Evolutionary conservation across 345 rosid genomes (phyloP).

Genomic region (Brassica napus): DNA sequence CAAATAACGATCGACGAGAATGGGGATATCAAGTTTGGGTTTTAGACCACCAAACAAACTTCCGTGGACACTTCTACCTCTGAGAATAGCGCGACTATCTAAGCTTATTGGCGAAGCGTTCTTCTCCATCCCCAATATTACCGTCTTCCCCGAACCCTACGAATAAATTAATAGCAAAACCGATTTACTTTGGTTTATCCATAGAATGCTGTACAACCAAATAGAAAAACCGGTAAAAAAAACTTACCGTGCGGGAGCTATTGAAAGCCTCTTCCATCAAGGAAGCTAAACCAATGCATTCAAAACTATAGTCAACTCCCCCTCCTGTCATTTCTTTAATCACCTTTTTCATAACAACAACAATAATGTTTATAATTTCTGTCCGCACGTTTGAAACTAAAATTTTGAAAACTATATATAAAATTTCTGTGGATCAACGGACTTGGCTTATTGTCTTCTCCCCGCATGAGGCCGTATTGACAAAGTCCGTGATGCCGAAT

Average conservation of each 20-base stretch:
- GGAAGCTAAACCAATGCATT: slow-evolving; percentile 66
- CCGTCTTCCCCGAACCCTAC: slow-evolving; percentile 70
- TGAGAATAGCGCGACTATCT: slow-evolving; percentile 39
- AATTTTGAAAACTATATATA: neutral
- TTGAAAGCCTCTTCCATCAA: slow-evolving; percentile 52
- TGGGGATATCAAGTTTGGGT: slow-evolving; percentile 56
- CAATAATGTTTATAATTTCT: neutral
- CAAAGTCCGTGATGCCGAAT: slow-evolving; percentile 67
- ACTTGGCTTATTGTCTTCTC: slow-evolving; percentile 52
- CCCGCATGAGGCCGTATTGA: slow-evolving; percentile 52
- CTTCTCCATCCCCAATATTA: slow-evolving; percentile 57
- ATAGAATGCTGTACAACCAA: neutral
- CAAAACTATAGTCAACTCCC: slow-evolving; percentile 80
- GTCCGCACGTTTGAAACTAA: neutral
- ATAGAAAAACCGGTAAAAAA: neutral
- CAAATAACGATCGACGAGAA: slow-evolving; percentile 44
- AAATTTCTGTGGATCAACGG: neutral
- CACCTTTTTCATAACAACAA: slow-evolving; percentile 40
- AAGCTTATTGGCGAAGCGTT: slow-evolving; percentile 40
- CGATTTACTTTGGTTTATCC: neutral
- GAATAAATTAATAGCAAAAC: neutral
- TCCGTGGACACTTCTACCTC: slow-evolving; percentile 51
- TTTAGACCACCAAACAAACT: slow-evolving; percentile 57
- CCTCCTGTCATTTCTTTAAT: slow-evolving; percentile 59
- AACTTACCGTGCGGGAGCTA: slow-evolving; percentile 49